These are phyloP conservation scores for Neurospora cerealis DNA, from an alignment of 495 filamentous ascomycete genomes.

Conservation along the genomic window DNA sequence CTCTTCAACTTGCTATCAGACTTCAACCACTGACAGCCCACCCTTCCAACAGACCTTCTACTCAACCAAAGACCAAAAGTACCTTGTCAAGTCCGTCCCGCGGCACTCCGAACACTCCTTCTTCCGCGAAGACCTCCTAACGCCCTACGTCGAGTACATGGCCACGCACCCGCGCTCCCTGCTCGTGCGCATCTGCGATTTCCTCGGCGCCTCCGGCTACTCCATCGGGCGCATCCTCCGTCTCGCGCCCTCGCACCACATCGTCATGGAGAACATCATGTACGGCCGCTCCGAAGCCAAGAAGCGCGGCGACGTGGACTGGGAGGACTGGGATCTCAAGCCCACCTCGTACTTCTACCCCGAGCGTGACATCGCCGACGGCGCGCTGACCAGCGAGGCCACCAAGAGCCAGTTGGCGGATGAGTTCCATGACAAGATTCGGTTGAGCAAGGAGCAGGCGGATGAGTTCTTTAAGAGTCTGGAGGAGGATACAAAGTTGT, in stretches of 20 bases:
- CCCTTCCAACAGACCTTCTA: conserved; percentile 48
- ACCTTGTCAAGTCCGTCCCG: conserved; percentile 57
- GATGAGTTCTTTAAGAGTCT: conserved; percentile 38
- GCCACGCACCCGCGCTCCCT: conserved; percentile 42
- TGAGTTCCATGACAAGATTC: conserved; percentile 54
- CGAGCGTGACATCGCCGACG: conserved; percentile 55
- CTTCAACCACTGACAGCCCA: neutral
- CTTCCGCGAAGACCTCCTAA: conserved; percentile 52
- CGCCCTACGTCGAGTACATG: conserved; percentile 54
- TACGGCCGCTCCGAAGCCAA: conserved; percentile 39
- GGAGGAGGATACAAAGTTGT: conserved; percentile 48
- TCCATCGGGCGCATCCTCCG: conserved; percentile 47
- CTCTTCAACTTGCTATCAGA: neutral
- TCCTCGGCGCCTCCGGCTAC: conserved; percentile 42
- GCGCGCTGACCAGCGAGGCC: conserved; percentile 44
- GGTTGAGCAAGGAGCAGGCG: conserved; percentile 39
- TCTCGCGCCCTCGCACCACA: conserved; percentile 51
- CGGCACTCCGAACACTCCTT: conserved; percentile 57
- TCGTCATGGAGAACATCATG: conserved; percentile 65
- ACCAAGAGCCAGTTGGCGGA: conserved; percentile 51
- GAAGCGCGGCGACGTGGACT: conserved; percentile 33
- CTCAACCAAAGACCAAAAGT: conserved; percentile 47
- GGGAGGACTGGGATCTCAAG: conserved; percentile 65
- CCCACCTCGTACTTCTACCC: conserved; percentile 63
- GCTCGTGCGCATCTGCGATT: conserved; percentile 59